phyloP scores from a whole-genome alignment of 768 basidiomycete genomes.

The Podaxis sp. region DNA sequence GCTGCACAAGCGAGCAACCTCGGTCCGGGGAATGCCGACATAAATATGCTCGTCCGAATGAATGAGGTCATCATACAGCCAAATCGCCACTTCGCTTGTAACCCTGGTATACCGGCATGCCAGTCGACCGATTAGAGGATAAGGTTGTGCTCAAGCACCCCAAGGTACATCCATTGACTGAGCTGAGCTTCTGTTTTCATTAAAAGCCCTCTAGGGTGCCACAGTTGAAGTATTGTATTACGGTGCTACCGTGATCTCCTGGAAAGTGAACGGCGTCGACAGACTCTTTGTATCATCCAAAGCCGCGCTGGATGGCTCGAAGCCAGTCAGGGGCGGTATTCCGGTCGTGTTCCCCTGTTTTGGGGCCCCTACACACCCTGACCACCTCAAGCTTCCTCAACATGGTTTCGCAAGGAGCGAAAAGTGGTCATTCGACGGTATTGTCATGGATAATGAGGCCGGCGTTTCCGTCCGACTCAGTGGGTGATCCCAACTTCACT shows the following conservation, averaged over 20 bases:
- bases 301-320: conserved; percentile 76
- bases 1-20: not conserved
- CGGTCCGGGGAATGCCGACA: conserved; percentile 1
- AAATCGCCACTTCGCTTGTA: not conserved
- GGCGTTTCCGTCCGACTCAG: conserved; percentile 79
- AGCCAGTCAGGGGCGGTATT: conserved; percentile 62
- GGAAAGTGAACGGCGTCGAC: conserved; percentile 56
- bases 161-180: conserved; percentile 40
- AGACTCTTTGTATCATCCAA: conserved; percentile 82
- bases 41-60: no score
- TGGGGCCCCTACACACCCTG: conserved; percentile 76
- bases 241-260: conserved; percentile 87
- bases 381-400: conserved; percentile 70
- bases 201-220: conserved; percentile 48
- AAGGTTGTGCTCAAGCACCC: conserved; percentile 58
- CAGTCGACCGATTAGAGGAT: conserved; percentile 44
- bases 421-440: conserved; percentile 66
- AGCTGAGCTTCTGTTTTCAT: not conserved
- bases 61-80: not conserved
- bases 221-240: conserved; percentile 67
- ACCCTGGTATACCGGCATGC: conserved; percentile 44
- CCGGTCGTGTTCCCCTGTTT: conserved; percentile 85
- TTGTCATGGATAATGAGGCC: conserved; percentile 65
- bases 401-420: conserved; percentile 91
- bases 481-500: conserved; percentile 35